phyloP scores from a whole-genome alignment of 2,329 filamentous ascomycete genomes.

The Drechslerella stenobrocha region DNA sequence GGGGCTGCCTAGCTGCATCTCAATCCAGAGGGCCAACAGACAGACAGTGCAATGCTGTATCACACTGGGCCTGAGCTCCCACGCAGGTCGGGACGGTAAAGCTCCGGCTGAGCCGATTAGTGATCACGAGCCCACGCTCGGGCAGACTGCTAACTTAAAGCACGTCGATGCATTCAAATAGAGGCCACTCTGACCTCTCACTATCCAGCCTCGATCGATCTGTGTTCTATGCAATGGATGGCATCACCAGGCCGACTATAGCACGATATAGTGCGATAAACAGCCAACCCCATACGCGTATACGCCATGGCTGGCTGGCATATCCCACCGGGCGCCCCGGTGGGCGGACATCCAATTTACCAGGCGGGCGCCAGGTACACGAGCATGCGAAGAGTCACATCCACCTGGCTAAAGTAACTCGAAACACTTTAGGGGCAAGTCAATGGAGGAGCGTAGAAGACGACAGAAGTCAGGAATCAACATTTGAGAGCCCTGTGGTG shows the following conservation, averaged over 20 bases:
- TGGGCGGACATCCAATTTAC: no score
- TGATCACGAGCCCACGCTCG: conserved; percentile 34
- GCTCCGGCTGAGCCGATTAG: conserved; percentile 46
- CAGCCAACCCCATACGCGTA: no score
- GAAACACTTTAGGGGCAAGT: conserved; percentile 38
- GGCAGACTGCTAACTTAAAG: no score
- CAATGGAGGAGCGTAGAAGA: conserved; percentile 42
- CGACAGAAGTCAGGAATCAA: conserved; percentile 14
- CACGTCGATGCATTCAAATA: conserved; percentile 37
- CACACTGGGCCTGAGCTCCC: conserved; percentile 31
- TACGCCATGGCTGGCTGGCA: no score
- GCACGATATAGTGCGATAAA: no score
- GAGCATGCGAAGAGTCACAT: not conserved
- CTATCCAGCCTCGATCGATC: not conserved
- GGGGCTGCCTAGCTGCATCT: conserved; percentile 36
- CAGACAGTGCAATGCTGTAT: not conserved
- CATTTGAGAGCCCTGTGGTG: conserved; percentile 10
- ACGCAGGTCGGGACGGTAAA: conserved; percentile 28
- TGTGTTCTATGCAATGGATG: not conserved
- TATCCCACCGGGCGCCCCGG: no score
- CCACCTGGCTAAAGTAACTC: conserved; percentile 46
- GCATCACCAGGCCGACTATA: no score
- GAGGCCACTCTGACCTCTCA: conserved; percentile 12
- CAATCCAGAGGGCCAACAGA: conserved; percentile 4
- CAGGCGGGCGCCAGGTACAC: no score